phyloP scores from a whole-genome alignment of 1,284 basidiomycete genomes.

The Phylloboletellus chloephorus region DNA sequence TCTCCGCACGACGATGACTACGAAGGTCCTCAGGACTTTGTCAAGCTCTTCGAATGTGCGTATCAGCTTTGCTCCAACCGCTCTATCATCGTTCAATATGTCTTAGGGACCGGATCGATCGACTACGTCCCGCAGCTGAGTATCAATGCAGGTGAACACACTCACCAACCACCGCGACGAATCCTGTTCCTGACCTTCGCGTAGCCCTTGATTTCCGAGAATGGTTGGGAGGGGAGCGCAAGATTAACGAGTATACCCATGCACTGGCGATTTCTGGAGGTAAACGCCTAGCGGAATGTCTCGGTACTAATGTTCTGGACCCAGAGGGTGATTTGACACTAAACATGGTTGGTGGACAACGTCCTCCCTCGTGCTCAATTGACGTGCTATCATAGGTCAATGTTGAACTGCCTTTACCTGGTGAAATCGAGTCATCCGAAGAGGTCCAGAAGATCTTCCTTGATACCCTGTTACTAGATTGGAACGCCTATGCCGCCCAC shows the following conservation, averaged over 20 bases:
- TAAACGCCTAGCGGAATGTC: slow-evolving; percentile 53
- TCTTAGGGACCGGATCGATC: slow-evolving; percentile 67
- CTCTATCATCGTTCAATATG: slow-evolving; percentile 6
- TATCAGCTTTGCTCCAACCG: not conserved
- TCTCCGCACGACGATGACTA: slow-evolving; percentile 36
- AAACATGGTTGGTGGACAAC: slow-evolving; percentile 58
- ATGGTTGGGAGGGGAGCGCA: slow-evolving; percentile 79
- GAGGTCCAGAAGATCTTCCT: slow-evolving; percentile 35
- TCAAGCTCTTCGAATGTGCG: slow-evolving; percentile 57
- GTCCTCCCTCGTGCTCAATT: not conserved
- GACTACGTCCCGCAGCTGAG: slow-evolving; percentile 55
- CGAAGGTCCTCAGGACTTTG: slow-evolving; percentile 41
- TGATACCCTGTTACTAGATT: slow-evolving; percentile 37
- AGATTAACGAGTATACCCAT: slow-evolving; percentile 75
- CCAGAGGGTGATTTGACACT: slow-evolving; percentile 59
- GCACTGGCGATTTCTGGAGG: slow-evolving; percentile 72
- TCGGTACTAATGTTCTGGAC: slow-evolving; percentile 65
- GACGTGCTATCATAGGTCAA: slow-evolving; percentile 35
- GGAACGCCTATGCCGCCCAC: slow-evolving; percentile 32
- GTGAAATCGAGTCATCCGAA: slow-evolving; percentile 25
- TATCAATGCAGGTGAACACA: slow-evolving; percentile 46
- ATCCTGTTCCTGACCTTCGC: slow-evolving; percentile 20
- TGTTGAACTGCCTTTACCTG: slow-evolving; percentile 50
- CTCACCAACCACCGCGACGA: not conserved
- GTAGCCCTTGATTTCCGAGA: slow-evolving; percentile 72